Conservation (phyloP, 108 stramenopile genomes). For the Cyclostephanos tholiformis region DNA sequence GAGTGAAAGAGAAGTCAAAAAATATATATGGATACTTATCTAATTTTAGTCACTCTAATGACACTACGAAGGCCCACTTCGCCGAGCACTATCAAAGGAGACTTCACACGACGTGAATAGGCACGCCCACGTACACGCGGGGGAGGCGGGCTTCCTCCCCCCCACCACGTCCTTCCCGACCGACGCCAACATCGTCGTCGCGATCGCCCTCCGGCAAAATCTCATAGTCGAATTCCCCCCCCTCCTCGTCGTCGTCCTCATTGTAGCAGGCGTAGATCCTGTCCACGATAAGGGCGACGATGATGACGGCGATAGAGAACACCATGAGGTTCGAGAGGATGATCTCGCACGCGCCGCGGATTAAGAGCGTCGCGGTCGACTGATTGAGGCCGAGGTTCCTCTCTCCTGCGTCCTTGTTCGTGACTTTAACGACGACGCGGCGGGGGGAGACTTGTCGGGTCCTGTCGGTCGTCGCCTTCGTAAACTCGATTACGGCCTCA, state of each 20-base stretch:
- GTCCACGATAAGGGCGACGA: constrained; percentile 1
- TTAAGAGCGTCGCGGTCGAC: too few species aligned
- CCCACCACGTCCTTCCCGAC: neutral
- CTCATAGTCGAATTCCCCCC: constrained; percentile 4
- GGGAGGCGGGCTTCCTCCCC: neutral
- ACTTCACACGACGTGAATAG: constrained; percentile 33
- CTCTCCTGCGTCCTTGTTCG: too few species aligned
- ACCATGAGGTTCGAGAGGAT: neutral
- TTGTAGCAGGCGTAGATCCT: neutral
- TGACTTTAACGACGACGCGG: too few species aligned
- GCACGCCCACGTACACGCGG: constrained; percentile 37
- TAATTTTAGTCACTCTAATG: neutral
- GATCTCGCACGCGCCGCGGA: neutral
- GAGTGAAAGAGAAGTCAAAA: neutral
- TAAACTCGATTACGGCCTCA: too few species aligned
- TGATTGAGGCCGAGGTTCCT: too few species aligned
- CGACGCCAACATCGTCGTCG: neutral
- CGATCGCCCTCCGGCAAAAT: constrained; percentile 2
- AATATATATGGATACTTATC: neutral
- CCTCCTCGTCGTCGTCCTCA: neutral
- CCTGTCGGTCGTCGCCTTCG: too few species aligned
- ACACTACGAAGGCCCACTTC: neutral
- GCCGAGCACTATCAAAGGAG: neutral
- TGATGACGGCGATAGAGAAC: neutral
- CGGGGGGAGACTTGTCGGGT: too few species aligned